These are phyloP conservation scores for Fagus crenata DNA, from an alignment of 306 rosid genomes.

Conservation along the genomic window DNA sequence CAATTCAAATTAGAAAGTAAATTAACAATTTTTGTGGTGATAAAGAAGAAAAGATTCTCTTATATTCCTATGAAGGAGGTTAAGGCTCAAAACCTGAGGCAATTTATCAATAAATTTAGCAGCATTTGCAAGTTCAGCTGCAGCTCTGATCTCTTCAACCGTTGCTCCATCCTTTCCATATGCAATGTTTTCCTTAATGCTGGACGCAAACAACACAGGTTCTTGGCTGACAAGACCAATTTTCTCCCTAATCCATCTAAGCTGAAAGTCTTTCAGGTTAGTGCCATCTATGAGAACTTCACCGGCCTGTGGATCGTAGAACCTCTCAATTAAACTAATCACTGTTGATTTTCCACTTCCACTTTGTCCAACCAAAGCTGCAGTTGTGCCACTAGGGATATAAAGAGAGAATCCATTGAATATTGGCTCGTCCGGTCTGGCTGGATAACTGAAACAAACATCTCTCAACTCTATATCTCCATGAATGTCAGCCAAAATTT, in stretches of 20 bases:
- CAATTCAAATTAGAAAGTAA: constrained; percentile 1
- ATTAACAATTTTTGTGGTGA: constrained; percentile 8
- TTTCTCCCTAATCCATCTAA: constrained; percentile 85
- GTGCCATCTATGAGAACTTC: constrained; percentile 73
- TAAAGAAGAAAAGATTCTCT: not conserved
- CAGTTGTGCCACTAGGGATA: constrained; percentile 65
- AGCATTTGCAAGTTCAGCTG: constrained; percentile 87
- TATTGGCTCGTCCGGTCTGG: constrained; percentile 74
- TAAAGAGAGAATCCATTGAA: constrained; percentile 70
- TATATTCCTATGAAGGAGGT: not conserved
- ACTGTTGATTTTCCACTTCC: constrained; percentile 94
- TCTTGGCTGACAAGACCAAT: constrained; percentile 96
- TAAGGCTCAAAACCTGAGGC: constrained; percentile 60
- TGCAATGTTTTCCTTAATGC: constrained; percentile 82
- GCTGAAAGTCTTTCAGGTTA: constrained; percentile 76
- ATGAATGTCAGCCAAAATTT: constrained; percentile 52
- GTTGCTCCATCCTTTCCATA: constrained; percentile 92
- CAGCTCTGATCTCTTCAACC: constrained; percentile 63
- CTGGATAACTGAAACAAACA: constrained; percentile 75
- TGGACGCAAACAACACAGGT: constrained; percentile 77
- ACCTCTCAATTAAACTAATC: constrained; percentile 81
- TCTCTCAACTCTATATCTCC: constrained; percentile 75
- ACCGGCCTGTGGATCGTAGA: constrained; percentile 82
- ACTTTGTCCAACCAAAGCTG: constrained; percentile 93
- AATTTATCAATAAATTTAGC: constrained; percentile 80